Conservation (phyloP, 805 yeast species). For the Candida boidinii region DNA sequence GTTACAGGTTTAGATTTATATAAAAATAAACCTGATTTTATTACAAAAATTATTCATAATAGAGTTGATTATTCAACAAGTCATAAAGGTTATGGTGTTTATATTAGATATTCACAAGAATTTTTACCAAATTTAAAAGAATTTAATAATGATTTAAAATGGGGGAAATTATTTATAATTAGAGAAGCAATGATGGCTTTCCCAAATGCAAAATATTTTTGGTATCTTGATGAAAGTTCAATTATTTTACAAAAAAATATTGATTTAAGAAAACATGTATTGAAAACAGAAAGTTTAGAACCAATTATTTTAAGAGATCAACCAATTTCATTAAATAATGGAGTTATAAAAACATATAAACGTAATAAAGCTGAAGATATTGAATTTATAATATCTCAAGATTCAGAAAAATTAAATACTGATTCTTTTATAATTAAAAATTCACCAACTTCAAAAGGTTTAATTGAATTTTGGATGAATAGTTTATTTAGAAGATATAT, state of each 20-base stretch:
- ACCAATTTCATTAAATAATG: slow-evolving; percentile 65
- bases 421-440: slow-evolving; percentile 67
- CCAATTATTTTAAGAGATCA: slow-evolving; percentile 59
- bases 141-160: slow-evolving; percentile 36
- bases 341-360: slow-evolving; percentile 61
- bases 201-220: slow-evolving; percentile 84
- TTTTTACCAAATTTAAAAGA: slow-evolving; percentile 54
- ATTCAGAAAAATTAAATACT: slow-evolving; percentile 52
- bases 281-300: slow-evolving; percentile 52
- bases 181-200: slow-evolving; percentile 91
- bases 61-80: slow-evolving; percentile 84
- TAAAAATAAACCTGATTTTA: slow-evolving; percentile 46
- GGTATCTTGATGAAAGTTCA: slow-evolving; percentile 79
- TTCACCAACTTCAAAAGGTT: slow-evolving; percentile 52
- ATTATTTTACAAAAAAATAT: slow-evolving; percentile 65
- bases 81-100: slow-evolving; percentile 71
- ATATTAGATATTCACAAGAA: slow-evolving; percentile 80
- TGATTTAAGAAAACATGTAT: slow-evolving; percentile 50
- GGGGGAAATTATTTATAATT: slow-evolving; percentile 58
- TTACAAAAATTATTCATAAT: slow-evolving; percentile 70
- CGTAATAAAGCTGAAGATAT: slow-evolving; percentile 46
- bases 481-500: slow-evolving; percentile 58
- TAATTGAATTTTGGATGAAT: slow-evolving; percentile 77
- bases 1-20: slow-evolving; percentile 78
- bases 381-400: slow-evolving; percentile 62